Evolutionary conservation across 768 basidiomycete genomes (phyloP).

Genomic region (Strobilomyces echinocephalus): DNA sequence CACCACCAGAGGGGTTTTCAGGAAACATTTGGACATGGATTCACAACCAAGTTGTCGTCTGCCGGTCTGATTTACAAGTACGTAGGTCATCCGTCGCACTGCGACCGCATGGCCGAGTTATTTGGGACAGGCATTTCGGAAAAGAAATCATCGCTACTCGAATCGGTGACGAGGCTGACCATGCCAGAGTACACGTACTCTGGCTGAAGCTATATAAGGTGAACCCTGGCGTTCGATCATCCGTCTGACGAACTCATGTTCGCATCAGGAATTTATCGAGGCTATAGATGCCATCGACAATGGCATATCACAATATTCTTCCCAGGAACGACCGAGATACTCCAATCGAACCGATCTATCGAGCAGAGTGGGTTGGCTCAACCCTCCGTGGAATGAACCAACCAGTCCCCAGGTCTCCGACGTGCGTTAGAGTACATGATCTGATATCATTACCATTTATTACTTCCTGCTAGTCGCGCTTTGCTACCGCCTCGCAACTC

Average conservation of each 20-base stretch:
- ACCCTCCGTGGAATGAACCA: slow-evolving; percentile 89
- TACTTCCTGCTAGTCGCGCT: slow-evolving; percentile 50
- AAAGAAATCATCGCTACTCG: slow-evolving; percentile 73
- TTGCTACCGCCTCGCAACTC: slow-evolving; percentile 73
- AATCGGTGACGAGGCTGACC: slow-evolving; percentile 44
- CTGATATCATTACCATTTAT: slow-evolving; percentile 5
- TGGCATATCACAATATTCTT: slow-evolving; percentile 78
- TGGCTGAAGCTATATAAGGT: slow-evolving; percentile 92
- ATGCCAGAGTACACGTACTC: slow-evolving; percentile 64
- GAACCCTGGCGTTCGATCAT: slow-evolving; percentile 2
- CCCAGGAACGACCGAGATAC: slow-evolving; percentile 65
- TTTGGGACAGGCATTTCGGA: slow-evolving; percentile 72
- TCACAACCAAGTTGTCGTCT: slow-evolving; percentile 83
- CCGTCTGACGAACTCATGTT: slow-evolving; percentile 4
- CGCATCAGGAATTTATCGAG: slow-evolving; percentile 80
- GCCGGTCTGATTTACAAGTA: slow-evolving; percentile 97
- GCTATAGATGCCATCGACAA: slow-evolving; percentile 95
- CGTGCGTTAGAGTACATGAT: slow-evolving; percentile 41
- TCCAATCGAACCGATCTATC: slow-evolving; percentile 78
- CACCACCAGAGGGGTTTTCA: slow-evolving; percentile 94
- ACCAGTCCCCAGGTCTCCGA: slow-evolving; percentile 63
- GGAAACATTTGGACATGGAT: slow-evolving; percentile 86
- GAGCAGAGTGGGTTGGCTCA: slow-evolving; percentile 75
- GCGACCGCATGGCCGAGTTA: slow-evolving; percentile 1
- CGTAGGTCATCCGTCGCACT: slow-evolving; percentile 20